A percentile compares a stretch with the other conserved stretches of the same genome.
Evolutionary conservation across 2,329 filamentous ascomycete species (phyloP).

Genomic region (Neofusicoccum sp.): DNA sequence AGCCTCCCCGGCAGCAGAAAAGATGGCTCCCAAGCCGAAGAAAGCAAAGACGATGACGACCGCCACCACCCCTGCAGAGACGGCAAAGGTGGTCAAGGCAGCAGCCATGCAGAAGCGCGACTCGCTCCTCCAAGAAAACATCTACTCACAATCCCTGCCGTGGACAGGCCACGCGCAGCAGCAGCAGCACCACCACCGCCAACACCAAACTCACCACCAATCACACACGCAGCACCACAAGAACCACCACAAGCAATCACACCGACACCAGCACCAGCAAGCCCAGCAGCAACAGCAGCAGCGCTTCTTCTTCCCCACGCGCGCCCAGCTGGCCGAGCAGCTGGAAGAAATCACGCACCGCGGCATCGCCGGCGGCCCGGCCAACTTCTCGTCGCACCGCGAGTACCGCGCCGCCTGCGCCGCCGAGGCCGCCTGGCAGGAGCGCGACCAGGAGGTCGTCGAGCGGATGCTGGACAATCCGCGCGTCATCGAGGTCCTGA

Average conservation of each 20-base stretch:
- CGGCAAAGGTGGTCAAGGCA: conserved; percentile 1
- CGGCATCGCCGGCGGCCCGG: conserved; percentile 12
- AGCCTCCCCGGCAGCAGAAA: neutral
- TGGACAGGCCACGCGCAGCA: neutral
- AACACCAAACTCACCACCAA: neutral
- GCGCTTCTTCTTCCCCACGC: conserved; percentile 1
- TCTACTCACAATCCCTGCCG: neutral
- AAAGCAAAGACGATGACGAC: conserved; percentile 1
- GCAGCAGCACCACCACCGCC: neutral
- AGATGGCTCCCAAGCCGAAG: conserved; percentile 9
- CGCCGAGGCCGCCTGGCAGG: conserved; percentile 17
- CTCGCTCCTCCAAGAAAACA: conserved; percentile 5
- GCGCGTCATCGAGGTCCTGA: conserved; percentile 1
- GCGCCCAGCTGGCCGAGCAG: conserved; percentile 15
- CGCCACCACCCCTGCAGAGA: neutral
- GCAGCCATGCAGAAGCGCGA: conserved; percentile 13
- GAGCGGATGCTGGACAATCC: conserved; percentile 18
- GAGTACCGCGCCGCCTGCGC: conserved; percentile 16
- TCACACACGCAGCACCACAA: neutral
- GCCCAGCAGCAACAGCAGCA: neutral
- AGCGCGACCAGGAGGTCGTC: conserved; percentile 14
- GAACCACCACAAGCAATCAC: neutral
- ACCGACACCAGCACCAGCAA: neutral
- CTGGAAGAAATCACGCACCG: conserved; percentile 15
- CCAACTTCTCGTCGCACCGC: neutral